These are phyloP conservation scores for Suaeda aralocaspica DNA, from an alignment of 148 eudicot species.

Conservation along the genomic window DNA sequence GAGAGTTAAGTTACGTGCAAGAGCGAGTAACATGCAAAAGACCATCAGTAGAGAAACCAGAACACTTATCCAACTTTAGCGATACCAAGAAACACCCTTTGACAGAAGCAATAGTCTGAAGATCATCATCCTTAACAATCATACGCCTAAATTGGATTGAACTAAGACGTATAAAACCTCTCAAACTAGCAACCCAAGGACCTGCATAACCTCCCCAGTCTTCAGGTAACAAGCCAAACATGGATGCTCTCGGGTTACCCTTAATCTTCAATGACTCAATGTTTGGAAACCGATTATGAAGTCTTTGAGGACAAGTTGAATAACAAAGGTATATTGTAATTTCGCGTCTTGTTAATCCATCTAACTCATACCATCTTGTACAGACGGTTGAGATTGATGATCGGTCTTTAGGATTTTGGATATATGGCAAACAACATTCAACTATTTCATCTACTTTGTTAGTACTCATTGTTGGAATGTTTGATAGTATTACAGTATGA, in stretches of 20 bases:
- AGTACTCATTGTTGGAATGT: no score
- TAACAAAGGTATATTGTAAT: slow-evolving; percentile 65
- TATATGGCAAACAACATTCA: background rate
- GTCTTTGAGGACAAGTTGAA: slow-evolving; percentile 48
- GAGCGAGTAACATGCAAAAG: slow-evolving; percentile 41
- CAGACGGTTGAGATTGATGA: background rate
- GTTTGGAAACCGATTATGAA: slow-evolving; percentile 45
- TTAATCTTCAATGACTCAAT: slow-evolving; percentile 59
- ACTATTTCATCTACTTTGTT: background rate
- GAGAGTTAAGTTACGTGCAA: slow-evolving; percentile 41
- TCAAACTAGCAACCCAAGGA: slow-evolving; percentile 41
- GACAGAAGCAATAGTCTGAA: slow-evolving; percentile 31
- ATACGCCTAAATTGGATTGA: slow-evolving; percentile 45
- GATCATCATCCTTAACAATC: background rate
- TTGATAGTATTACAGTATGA: no score
- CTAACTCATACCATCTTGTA: background rate
- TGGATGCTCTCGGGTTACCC: slow-evolving; percentile 78
- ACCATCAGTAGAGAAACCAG: slow-evolving; percentile 70
- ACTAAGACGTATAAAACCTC: slow-evolving; percentile 35
- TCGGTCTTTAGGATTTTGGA: background rate
- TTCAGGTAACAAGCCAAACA: slow-evolving; percentile 71
- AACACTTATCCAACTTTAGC: slow-evolving; percentile 65
- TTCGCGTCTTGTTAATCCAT: slow-evolving; percentile 20
- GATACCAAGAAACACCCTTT: slow-evolving; percentile 37
- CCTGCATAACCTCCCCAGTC: slow-evolving; percentile 73